Evolutionary conservation across 129 eudicot genomes (phyloP), one percentile per base, ranked within the genome.

Genomic region (Solidago caesia): DNA sequence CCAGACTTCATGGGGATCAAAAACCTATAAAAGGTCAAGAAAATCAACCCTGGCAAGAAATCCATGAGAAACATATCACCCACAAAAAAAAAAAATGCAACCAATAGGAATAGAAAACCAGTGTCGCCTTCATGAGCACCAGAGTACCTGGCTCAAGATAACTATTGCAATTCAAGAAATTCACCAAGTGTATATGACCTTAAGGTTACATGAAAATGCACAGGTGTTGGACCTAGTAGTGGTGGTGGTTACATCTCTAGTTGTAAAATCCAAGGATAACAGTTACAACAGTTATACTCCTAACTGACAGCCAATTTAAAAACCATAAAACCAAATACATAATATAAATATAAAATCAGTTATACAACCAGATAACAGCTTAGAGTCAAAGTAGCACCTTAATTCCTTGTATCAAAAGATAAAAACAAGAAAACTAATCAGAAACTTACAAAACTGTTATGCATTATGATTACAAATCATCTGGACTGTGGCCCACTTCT

Each of bases 401-500:
- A 4, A 16, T 8, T 43, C 65, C 16, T 64, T 27, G 45, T 64
- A 75, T 65, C 72, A 75, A 4, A 65, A 7, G 53, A 25, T 8
- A 65, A 64, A 51, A 75, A 41, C 56, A 49, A 10, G 51, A 66
- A 44, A 66, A 25, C 48, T 53, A 55, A 42, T 53, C 43, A 52
- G 15, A 66, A 66, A 53, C 55, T 5, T 75, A 75, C 79, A 75
- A 64, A 75, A 75, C 8, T 41, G 70, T 64, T 63, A n/a, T 10
- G 46, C 70, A 74, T 74, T 3, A 64, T 8, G 33, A 62, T 49
- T 41, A 66, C 27, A 52, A 6, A 64, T 80, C 79, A 77, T 56
- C 75, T 65, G 68, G 78, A 49, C 57, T 62, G 71, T 16, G 55
- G 71, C 58, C 83, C 73, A 67, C 80, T 85, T 72, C 89, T 84